Conservation (phyloP, 1,284 basidiomycete genomes). For the Rhizoctonia solani region DNA sequence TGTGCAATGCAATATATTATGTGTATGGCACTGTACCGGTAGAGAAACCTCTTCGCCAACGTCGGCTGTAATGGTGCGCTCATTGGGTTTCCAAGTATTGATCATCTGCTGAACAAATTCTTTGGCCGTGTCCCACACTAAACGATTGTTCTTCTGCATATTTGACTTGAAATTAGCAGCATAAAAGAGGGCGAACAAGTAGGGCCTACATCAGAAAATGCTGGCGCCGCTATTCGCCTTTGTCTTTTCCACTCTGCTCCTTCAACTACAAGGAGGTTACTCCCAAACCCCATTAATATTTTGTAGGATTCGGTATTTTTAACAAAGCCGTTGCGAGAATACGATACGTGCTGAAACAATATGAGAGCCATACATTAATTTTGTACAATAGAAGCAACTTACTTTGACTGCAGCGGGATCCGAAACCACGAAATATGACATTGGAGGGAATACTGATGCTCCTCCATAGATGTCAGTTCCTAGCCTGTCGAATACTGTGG, state of each 20-base stretch:
- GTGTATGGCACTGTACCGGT: background rate
- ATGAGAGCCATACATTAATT: too few species aligned
- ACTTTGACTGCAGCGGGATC: constrained; percentile 1
- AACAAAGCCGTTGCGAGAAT: background rate
- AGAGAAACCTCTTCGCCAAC: background rate
- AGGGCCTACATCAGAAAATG: constrained; percentile 3
- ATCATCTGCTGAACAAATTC: constrained; percentile 5
- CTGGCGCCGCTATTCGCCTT: constrained; percentile 4
- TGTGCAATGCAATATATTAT: background rate
- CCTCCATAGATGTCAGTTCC: background rate
- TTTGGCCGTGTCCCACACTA: background rate
- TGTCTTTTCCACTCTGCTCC: constrained; percentile 4
- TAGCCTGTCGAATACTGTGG: constrained; percentile 1
- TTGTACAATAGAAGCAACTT: too few species aligned
- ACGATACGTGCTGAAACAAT: background rate
- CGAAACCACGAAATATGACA: background rate
- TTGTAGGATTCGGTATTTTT: background rate
- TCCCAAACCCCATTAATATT: background rate
- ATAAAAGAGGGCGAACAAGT: background rate
- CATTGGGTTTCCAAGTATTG: background rate
- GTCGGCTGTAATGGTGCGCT: background rate
- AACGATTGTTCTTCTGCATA: background rate
- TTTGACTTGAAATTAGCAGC: background rate
- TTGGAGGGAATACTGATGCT: background rate
- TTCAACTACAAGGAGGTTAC: background rate